These are phyloP conservation scores for Aspergillus candidus DNA, from an alignment of 2,329 filamentous ascomycete species.

Conservation along the genomic window DNA sequence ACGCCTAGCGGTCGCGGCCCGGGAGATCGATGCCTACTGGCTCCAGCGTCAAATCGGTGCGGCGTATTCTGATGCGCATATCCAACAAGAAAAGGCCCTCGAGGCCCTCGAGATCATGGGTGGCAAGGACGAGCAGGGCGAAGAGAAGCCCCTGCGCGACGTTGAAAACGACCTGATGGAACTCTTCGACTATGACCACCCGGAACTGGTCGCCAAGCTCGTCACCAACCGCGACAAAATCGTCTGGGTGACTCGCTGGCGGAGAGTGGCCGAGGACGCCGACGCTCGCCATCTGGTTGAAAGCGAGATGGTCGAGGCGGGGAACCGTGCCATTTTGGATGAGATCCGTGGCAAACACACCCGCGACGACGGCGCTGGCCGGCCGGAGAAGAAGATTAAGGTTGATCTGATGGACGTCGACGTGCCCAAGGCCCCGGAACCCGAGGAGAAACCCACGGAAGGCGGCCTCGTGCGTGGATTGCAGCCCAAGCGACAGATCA, in stretches of 20 bases:
- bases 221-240: slow-evolving; percentile 91
- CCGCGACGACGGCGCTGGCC: slow-evolving; percentile 52
- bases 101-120: slow-evolving; percentile 77
- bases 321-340: slow-evolving; percentile 77
- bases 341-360: slow-evolving; percentile 70
- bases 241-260: slow-evolving; percentile 87
- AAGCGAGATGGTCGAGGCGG: slow-evolving; percentile 84
- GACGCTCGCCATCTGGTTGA: slow-evolving; percentile 69
- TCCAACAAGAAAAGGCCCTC: slow-evolving; percentile 86
- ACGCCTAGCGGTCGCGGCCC: slow-evolving; percentile 61
- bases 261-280: slow-evolving; percentile 72
- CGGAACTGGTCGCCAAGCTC: slow-evolving; percentile 83
- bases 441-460: slow-evolving; percentile 52
- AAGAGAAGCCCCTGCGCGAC: slow-evolving; percentile 80
- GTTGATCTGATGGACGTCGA: slow-evolving; percentile 81
- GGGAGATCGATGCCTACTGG: slow-evolving; percentile 97
- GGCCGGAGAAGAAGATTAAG: slow-evolving; percentile 76
- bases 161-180: slow-evolving; percentile 99
- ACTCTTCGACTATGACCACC: slow-evolving; percentile 93
- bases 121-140: slow-evolving; percentile 64
- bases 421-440: slow-evolving; percentile 55
- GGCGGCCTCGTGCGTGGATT: slow-evolving; percentile 72
- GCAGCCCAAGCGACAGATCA: slow-evolving; percentile 80
- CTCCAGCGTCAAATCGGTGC: slow-evolving; percentile 84
- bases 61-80: slow-evolving; percentile 85